A percentile compares a stretch with the other conserved stretches of the same genome.
These are phyloP conservation scores for Orbilia ellipsospora DNA, from an alignment of 2,329 filamentous ascomycete genomes.

Conservation along the genomic window DNA sequence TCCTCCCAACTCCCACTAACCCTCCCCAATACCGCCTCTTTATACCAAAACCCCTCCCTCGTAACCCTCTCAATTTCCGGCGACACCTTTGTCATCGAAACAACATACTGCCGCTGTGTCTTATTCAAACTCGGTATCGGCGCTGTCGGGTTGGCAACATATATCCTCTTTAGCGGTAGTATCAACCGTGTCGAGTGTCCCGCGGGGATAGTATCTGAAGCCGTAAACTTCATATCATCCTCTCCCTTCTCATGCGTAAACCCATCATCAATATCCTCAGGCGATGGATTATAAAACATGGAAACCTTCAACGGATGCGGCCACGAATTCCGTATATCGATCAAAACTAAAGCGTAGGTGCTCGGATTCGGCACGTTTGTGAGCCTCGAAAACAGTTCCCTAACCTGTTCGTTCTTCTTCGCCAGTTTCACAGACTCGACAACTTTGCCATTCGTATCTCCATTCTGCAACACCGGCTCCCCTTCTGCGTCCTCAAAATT, in stretches of 20 bases:
- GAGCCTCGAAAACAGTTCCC: conserved; percentile 64
- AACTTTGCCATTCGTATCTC: conserved; percentile 59
- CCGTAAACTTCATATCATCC: conserved; percentile 61
- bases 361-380: conserved; percentile 64
- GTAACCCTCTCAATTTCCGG: conserved; percentile 81
- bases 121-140: conserved; percentile 83
- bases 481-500: conserved; percentile 29
- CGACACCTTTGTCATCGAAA: conserved; percentile 80
- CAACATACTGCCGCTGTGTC: conserved; percentile 88
- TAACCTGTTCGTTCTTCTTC: conserved; percentile 62
- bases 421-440: neutral
- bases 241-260: conserved; percentile 60
- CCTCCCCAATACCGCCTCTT: conserved; percentile 79
- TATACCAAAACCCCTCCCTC: conserved; percentile 90
- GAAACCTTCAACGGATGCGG: conserved; percentile 76
- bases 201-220: conserved; percentile 71
- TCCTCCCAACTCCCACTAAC: conserved; percentile 79
- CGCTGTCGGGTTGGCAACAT: conserved; percentile 79
- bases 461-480: conserved; percentile 50
- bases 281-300: conserved; percentile 65
- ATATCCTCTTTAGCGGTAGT: conserved; percentile 79
- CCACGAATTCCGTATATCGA: conserved; percentile 92
- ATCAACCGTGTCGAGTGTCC: conserved; percentile 79
- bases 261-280: conserved; percentile 42
- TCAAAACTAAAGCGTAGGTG: conserved; percentile 79